phyloP scores from a whole-genome alignment of 805 yeast genomes.

The Teunomyces barrocoloradensis region DNA sequence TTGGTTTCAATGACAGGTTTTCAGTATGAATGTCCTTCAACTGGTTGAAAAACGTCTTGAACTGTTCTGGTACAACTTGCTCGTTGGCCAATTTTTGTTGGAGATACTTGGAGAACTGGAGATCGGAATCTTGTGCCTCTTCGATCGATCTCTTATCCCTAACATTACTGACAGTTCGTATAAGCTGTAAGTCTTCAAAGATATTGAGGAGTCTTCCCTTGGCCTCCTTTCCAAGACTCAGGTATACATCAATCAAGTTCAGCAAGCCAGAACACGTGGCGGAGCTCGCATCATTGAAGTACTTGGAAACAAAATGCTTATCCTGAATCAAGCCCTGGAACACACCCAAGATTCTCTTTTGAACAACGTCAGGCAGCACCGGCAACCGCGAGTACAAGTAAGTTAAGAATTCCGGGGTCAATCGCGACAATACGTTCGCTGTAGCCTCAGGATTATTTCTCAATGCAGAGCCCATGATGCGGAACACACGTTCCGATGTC shows the following conservation, averaged over 20 bases:
- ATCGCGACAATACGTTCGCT: slow-evolving; percentile 29
- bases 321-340: slow-evolving; percentile 45
- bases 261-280: slow-evolving; percentile 17
- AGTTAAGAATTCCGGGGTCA: slow-evolving; percentile 16
- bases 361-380: slow-evolving; percentile 28
- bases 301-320: slow-evolving; percentile 28
- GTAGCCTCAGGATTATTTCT: slow-evolving; percentile 72
- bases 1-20: slow-evolving; percentile 22
- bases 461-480: slow-evolving; percentile 64
- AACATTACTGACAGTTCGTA: slow-evolving; percentile 8
- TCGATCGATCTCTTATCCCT: slow-evolving; percentile 17
- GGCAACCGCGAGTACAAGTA: slow-evolving; percentile 21
- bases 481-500: slow-evolving; percentile 52
- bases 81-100: slow-evolving; percentile 31
- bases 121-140: slow-evolving; percentile 20
- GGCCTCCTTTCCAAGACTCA: slow-evolving; percentile 25
- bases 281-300: slow-evolving; percentile 18
- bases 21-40: slow-evolving; percentile 33
- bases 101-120: slow-evolving; percentile 33
- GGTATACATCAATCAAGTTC: slow-evolving; percentile 24
- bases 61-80: slow-evolving; percentile 7
- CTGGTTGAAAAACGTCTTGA: slow-evolving; percentile 13
- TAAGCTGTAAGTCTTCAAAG: slow-evolving; percentile 41
- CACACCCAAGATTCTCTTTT: slow-evolving; percentile 51
- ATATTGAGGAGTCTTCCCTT: slow-evolving; percentile 44